A percentile compares a stretch with the other conserved stretches of the same genome.
phyloP scores from a whole-genome alignment of 805 yeast species.

The Maudiozyma barnettii region DNA sequence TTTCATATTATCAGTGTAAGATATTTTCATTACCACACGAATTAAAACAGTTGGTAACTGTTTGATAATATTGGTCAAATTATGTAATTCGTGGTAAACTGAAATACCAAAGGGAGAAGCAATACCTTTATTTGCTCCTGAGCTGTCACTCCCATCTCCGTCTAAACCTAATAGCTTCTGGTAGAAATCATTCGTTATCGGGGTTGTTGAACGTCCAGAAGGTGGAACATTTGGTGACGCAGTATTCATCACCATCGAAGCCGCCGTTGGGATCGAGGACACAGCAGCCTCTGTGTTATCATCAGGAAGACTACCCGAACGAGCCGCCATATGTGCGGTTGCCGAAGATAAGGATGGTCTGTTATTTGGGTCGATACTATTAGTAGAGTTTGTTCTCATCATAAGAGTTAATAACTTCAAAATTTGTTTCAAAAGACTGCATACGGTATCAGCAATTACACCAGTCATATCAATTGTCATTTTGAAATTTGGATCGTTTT shows the following conservation, averaged over 20 bases:
- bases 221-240: not conserved
- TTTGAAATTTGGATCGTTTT: slow-evolving; percentile 1
- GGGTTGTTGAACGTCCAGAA: not conserved
- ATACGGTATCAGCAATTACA: slow-evolving; percentile 13
- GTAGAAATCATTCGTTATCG: slow-evolving; percentile 18
- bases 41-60: slow-evolving; percentile 26
- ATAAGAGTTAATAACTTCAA: slow-evolving; percentile 17
- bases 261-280: not conserved
- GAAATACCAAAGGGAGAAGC: slow-evolving; percentile 25
- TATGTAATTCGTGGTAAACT: slow-evolving; percentile 20
- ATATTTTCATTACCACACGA: slow-evolving; percentile 19
- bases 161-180: slow-evolving; percentile 23
- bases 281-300: not conserved
- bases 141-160: slow-evolving; percentile 8
- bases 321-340: not conserved
- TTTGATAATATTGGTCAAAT: slow-evolving; percentile 21
- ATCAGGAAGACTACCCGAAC: not conserved
- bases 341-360: slow-evolving; percentile 8
- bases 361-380: slow-evolving; percentile 22
- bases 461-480: slow-evolving; percentile 9
- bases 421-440: slow-evolving; percentile 17
- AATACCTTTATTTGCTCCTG: slow-evolving; percentile 14
- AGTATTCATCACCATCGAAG: not conserved
- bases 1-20: slow-evolving; percentile 9
- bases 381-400: slow-evolving; percentile 24